Evolutionary conservation across 139 green algal species (phyloP).

Genomic region (Chlamydomonas urium): DNA sequence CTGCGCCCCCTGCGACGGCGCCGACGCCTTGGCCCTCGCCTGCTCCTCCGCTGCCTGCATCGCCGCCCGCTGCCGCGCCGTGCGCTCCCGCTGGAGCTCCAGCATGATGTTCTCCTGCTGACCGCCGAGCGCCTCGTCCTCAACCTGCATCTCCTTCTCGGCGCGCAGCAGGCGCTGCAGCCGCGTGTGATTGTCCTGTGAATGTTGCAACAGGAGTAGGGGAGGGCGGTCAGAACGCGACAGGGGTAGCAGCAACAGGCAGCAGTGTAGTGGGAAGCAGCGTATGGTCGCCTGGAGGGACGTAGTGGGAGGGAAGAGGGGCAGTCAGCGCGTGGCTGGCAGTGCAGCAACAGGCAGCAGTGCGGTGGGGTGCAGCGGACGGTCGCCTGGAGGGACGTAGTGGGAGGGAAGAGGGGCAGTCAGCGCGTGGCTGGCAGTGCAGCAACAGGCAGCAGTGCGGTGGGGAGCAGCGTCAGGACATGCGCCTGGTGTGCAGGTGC

Average conservation of each 20-base stretch:
- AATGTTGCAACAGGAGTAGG: not conserved
- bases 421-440: not conserved
- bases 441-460: not conserved
- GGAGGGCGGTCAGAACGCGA: too few species aligned
- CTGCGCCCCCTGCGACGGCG: too few species aligned
- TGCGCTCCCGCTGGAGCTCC: constrained; percentile 47
- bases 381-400: not conserved
- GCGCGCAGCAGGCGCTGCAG: constrained; percentile 55
- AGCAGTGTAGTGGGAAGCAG: not conserved
- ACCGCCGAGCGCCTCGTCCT: constrained; percentile 54
- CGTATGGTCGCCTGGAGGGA: not conserved
- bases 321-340: not conserved
- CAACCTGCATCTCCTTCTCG: constrained; percentile 54
- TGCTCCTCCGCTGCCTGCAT: not conserved
- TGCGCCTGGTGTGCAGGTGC: too few species aligned
- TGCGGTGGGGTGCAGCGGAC: not conserved
- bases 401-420: not conserved
- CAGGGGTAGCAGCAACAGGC: not conserved
- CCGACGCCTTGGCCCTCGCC: too few species aligned
- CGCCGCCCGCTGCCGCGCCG: not conserved
- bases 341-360: not conserved
- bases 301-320: not conserved
- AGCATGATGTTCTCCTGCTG: constrained; percentile 72
- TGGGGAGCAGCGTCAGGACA: not conserved
- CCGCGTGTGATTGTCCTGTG: constrained; percentile 41